Evolutionary conservation across 2,329 filamentous ascomycete genomes (phyloP), one percentile per base, ranked within the genome.

Genomic region (Rutstroemia sydowiana): DNA sequence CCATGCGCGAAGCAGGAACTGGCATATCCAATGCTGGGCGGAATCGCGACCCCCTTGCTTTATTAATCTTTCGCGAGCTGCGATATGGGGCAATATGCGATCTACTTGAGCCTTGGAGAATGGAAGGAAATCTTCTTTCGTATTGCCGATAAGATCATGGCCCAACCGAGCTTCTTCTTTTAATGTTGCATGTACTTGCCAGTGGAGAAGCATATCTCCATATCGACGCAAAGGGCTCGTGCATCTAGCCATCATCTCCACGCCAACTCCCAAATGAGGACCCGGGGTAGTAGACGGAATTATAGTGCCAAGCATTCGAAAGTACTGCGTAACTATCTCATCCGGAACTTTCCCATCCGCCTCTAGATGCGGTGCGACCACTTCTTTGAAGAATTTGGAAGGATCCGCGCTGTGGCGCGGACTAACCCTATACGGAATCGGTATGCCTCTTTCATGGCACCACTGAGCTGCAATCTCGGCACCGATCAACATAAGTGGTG

Each of bases 221-320:
- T 76, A 85, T 40, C 83, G 76, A 31, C 83, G 79, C n/a, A 87
- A 72, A 16, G 83, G 83, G 45, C 78, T 83, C 7, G 83, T 86
- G 36, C 76, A 76, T 58, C 82, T 84, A 53, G 77, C 70, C 65
- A 85, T 84, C 68, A 78, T 76, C 49, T 79, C 73, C 1, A 77
- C 63, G 16, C 82, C 83, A 53, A 85, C 71, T 41, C 75, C 70
- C 55, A 78, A 74, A 65, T 84, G 76, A 5, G 75, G 75, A 8
- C 73, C 75, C 0, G 81, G 74, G 3, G 64, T 66, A n/a, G 75
- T 70, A 8, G 76, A 75, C 11, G 82, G 65, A 54, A 77, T 73
- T 47, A 77, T 71, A 18, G 70, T 66, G 18, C 82, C 82, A 37
- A 74, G 55, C 20, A 77, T 66, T 31, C 52, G 48, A 44, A 66